Percentiles rank a stretch among this genome's conserved stretches.
Conservation (phyloP, 148 eudicot genomes). For the Gaultheria prostrata region DNA sequence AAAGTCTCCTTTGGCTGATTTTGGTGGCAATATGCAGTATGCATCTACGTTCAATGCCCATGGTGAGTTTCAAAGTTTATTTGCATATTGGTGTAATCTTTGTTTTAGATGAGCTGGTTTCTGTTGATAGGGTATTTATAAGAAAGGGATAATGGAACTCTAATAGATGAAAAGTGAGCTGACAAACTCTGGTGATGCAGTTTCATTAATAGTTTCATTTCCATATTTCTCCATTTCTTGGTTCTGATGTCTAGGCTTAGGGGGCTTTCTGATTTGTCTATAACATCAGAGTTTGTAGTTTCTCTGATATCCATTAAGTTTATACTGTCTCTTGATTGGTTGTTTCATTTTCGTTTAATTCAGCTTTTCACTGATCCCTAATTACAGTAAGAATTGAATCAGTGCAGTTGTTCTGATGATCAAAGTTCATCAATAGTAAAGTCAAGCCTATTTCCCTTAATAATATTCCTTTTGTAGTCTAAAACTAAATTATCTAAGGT, state of each 20-base stretch:
- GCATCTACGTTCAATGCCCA: conserved; percentile 40
- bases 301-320: not conserved
- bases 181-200: not conserved
- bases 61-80: conserved; percentile 40
- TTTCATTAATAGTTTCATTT: not conserved
- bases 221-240: not conserved
- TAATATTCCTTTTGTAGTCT: not conserved
- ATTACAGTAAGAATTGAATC: not conserved
- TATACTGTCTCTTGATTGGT: not conserved
- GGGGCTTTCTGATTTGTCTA: not conserved
- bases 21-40: conserved; percentile 32
- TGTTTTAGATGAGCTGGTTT: not conserved
- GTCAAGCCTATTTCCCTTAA: not conserved
- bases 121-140: not conserved
- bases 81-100: conserved; percentile 5
- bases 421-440: not conserved
- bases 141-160: not conserved
- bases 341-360: not conserved
- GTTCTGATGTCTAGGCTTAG: not conserved
- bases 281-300: not conserved
- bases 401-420: not conserved
- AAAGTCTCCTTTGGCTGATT: conserved; percentile 24
- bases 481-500: not conserved
- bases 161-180: not conserved
- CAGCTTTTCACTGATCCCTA: not conserved